phyloP scores from a whole-genome alignment of 208 protist species.

The Acanthamoeba triangularis region DNA sequence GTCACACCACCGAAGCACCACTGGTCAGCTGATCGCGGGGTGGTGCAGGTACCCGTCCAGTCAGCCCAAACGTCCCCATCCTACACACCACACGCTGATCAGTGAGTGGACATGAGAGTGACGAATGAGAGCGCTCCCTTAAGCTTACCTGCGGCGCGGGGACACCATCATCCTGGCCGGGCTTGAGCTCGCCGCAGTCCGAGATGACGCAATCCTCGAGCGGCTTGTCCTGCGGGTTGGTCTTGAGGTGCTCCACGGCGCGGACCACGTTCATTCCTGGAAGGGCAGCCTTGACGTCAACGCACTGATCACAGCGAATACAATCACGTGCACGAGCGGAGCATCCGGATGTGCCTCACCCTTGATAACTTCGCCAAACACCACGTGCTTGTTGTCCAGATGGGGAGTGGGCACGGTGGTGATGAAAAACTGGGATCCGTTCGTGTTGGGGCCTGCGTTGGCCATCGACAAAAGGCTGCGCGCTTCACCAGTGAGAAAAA shows the following conservation, averaged over 20 bases:
- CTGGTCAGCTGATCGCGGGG: too few relatives aligned
- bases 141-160: not conserved
- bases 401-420: slow-evolving; percentile 81
- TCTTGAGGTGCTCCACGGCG: slow-evolving; percentile 80
- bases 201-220: slow-evolving; percentile 65
- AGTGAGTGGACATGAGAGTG: not conserved
- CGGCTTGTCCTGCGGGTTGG: slow-evolving; percentile 67
- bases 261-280: slow-evolving; percentile 86
- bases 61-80: slow-evolving; percentile 48
- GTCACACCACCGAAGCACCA: not conserved
- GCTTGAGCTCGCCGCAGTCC: slow-evolving; percentile 79
- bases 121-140: not conserved
- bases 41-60: not conserved
- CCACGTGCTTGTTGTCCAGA: slow-evolving; percentile 94
- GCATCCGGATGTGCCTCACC: slow-evolving; percentile 68
- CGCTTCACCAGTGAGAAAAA: too few relatives aligned
- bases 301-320: too few relatives aligned
- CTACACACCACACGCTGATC: not conserved
- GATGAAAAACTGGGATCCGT: slow-evolving; percentile 93
- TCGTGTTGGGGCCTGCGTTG: slow-evolving; percentile 94
- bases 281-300: not conserved
- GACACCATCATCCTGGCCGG: slow-evolving; percentile 80
- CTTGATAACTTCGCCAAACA: slow-evolving; percentile 95
- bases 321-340: not conserved
- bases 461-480: slow-evolving; percentile 94